Evolutionary conservation across 257 asterid genomes (phyloP).

Genomic region (Fraxinus anomala): DNA sequence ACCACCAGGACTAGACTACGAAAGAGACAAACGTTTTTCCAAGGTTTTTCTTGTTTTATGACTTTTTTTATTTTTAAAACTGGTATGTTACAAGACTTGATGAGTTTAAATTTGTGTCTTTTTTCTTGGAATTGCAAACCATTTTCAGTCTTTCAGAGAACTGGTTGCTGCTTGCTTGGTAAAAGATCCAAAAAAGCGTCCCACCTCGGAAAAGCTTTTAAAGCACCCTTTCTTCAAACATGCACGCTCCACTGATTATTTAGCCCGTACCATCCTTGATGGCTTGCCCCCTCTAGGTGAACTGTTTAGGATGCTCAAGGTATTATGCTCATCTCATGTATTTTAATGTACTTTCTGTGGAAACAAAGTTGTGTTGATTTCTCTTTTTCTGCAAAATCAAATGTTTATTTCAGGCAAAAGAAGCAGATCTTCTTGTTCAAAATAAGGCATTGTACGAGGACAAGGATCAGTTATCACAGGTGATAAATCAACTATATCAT

Average conservation of each 20-base stretch:
- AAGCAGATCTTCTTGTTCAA: conserved; percentile 83
- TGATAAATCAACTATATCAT: conserved; percentile 30
- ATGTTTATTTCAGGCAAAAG: conserved; percentile 74
- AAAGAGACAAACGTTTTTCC: conserved; percentile 92
- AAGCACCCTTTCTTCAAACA: conserved; percentile 89
- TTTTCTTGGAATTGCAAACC: conserved; percentile 36
- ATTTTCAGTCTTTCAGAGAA: conserved; percentile 87
- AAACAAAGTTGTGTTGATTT: too few species aligned
- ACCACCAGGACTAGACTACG: conserved; percentile 98
- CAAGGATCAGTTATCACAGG: conserved; percentile 96
- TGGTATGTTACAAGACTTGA: not conserved
- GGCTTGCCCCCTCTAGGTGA: conserved; percentile 90
- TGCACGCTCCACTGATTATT: conserved; percentile 64
- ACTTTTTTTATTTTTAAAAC: not conserved
- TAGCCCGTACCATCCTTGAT: conserved; percentile 71
- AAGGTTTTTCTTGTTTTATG: conserved; percentile 58
- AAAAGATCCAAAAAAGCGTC: conserved; percentile 99
- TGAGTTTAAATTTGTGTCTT: conserved; percentile 20
- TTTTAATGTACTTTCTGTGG: conserved; percentile 23
- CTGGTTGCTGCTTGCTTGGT: conserved; percentile 97
- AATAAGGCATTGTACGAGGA: conserved; percentile 79
- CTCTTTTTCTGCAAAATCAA: conserved; percentile 14
- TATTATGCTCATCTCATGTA: conserved; percentile 48
- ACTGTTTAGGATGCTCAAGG: conserved; percentile 98
- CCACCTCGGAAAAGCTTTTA: conserved; percentile 91